phyloP scores from a whole-genome alignment of 2,329 filamentous ascomycete species.

The Xylaria hypoxylon region DNA sequence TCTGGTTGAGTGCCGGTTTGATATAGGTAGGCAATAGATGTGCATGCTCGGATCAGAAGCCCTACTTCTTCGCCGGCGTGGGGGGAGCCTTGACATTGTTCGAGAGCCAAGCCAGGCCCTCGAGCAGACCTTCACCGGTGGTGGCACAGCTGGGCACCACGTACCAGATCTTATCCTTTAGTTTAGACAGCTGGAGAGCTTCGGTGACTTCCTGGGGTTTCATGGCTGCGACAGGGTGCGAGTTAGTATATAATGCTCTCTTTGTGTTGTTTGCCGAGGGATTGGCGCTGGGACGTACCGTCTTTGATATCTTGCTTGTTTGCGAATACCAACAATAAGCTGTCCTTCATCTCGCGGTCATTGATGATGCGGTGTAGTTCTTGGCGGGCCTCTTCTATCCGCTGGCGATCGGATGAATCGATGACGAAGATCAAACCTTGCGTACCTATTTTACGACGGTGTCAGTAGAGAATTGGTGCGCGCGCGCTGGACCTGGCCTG shows the following conservation, averaged over 20 bases:
- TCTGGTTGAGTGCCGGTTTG: slow-evolving; percentile 3
- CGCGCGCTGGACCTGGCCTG: not conserved
- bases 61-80: slow-evolving; percentile 66
- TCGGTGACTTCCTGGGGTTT: slow-evolving; percentile 84
- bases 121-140: slow-evolving; percentile 82
- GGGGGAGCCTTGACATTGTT: slow-evolving; percentile 81
- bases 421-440: slow-evolving; percentile 99
- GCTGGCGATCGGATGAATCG: slow-evolving; percentile 90
- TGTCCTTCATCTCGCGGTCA: slow-evolving; percentile 97
- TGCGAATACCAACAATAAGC: slow-evolving; percentile 92
- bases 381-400: slow-evolving; percentile 92
- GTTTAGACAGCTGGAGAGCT: slow-evolving; percentile 77
- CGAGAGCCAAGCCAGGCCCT: slow-evolving; percentile 85
- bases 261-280: not conserved
- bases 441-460: slow-evolving; percentile 70
- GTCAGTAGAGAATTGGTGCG: slow-evolving; percentile 20
- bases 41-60: slow-evolving; percentile 31
- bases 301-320: slow-evolving; percentile 98
- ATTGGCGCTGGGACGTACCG: slow-evolving; percentile 58
- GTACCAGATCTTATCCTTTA: slow-evolving; percentile 88
- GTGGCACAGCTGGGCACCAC: slow-evolving; percentile 86
- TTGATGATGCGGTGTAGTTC: slow-evolving; percentile 98
- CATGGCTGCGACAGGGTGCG: slow-evolving; percentile 67
- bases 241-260: slow-evolving; percentile 28
- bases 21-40: slow-evolving; percentile 12